Evolutionary conservation across 345 rosid species (phyloP).

Genomic region (Tarenaya hassleriana): DNA sequence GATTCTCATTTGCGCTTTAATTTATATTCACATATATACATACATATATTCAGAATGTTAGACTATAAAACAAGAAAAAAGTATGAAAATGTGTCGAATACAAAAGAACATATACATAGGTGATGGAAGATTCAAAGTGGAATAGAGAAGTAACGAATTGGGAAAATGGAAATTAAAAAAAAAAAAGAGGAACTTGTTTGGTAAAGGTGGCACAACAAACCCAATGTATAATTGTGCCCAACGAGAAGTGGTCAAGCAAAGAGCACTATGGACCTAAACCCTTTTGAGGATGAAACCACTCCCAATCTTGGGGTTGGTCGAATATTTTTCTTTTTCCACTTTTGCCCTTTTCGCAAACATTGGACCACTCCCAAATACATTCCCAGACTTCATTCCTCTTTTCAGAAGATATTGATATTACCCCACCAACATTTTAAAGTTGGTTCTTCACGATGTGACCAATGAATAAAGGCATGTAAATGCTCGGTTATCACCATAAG

Average conservation of each 20-base stretch:
- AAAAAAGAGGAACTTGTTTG: constrained; percentile 26
- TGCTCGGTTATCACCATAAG: too few relatives aligned
- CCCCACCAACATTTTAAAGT: too few relatives aligned
- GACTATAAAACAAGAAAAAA: constrained; percentile 12
- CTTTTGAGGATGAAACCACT: constrained; percentile 46
- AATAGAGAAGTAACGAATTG: constrained; percentile 23
- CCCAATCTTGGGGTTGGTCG: constrained; percentile 40
- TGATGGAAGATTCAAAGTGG: constrained; percentile 33
- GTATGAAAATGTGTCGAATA: constrained; percentile 25
- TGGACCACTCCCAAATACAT: constrained; percentile 27
- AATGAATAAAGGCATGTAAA: too few relatives aligned
- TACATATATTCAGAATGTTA: constrained; percentile 20
- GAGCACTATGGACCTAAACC: constrained; percentile 31
- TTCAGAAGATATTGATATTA: too few relatives aligned
- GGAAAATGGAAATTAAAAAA: constrained; percentile 7
- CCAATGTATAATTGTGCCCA: constrained; percentile 28
- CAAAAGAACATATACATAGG: constrained; percentile 27
- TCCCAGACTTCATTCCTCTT: not conserved
- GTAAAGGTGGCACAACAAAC: constrained; percentile 33
- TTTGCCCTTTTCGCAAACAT: constrained; percentile 17
- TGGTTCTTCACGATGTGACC: too few relatives aligned
- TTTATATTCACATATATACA: not conserved
- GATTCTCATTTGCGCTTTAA: too few relatives aligned
- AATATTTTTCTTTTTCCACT: constrained; percentile 11
- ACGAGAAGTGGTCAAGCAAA: constrained; percentile 32